These are phyloP conservation scores for Suhomyces taliae DNA, from an alignment of 1,139 yeast species.

Conservation along the genomic window DNA sequence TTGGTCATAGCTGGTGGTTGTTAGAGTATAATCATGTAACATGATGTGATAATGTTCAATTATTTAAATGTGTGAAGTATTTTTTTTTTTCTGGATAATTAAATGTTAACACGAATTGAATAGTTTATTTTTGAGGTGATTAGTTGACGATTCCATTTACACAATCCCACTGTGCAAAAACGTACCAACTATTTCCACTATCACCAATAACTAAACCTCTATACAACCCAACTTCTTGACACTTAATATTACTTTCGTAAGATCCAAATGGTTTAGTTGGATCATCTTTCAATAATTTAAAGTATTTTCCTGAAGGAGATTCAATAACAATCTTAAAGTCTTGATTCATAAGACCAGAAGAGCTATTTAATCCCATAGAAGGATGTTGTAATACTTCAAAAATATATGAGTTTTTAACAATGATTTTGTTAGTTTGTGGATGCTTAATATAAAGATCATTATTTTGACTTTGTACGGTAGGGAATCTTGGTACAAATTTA, in stretches of 20 bases:
- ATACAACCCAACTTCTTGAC: constrained; percentile 78
- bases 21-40: too few species aligned
- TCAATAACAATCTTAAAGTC: constrained; percentile 67
- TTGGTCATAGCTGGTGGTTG: constrained; percentile 1
- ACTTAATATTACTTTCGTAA: constrained; percentile 58
- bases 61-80: too few species aligned
- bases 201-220: constrained; percentile 81
- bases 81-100: too few species aligned
- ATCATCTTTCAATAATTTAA: constrained; percentile 55
- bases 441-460: constrained; percentile 79
- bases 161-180: constrained; percentile 90
- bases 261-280: constrained; percentile 47
- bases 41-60: too few species aligned
- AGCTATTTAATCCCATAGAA: constrained; percentile 48
- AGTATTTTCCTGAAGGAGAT: constrained; percentile 80
- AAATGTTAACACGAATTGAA: too few species aligned
- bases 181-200: constrained; percentile 81
- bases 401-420: constrained; percentile 57
- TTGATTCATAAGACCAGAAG: constrained; percentile 38
- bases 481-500: constrained; percentile 69
- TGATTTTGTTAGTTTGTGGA: constrained; percentile 74
- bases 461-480: constrained; percentile 65
- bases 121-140: too few species aligned
- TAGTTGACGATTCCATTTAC: constrained; percentile 20
- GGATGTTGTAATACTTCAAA: constrained; percentile 70